Evolutionary conservation across 768 basidiomycete species (phyloP), one percentile per base, ranked within the genome.

Genomic region (Trametes gibbosa): DNA sequence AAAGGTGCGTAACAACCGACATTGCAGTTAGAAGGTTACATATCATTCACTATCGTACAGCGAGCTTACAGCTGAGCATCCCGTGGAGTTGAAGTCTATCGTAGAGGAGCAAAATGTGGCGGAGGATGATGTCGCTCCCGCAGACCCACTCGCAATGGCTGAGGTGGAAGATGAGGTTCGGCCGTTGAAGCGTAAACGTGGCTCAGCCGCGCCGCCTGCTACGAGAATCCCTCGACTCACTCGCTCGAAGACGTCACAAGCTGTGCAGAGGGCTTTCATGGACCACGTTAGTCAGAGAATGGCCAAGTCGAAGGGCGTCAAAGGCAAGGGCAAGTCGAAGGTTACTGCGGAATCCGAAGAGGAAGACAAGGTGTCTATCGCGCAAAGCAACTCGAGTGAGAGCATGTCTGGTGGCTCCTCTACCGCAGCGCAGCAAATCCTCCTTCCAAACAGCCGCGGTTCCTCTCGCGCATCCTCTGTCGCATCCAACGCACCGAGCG

Each of bases 401-500:
- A 60, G 54, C 52, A 64, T 68, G 8, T 76, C 76, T 14, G 69
- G 66, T 40, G 74, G 70, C 34, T 77, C 79, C 40, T 72, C 78
- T n/a, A 77, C 72, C 46, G 67, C 71, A 17, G 74, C 76, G 3
- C 70, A 70, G 41, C 71, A 70, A 43, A 62, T 77, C 51, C 71
- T 80, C 9, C 64, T 67, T 17, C 62, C 65, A 24, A 37, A 43
- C 41, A 62, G 66, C 39, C 59, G 53, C 14, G 46, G 42, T 1
- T 65, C 57, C 5, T 73, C 72, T 34, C 72, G 72, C 23, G 65
- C 81, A 10, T 81, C 82, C 5, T 85, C 84, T n/a, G 72, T 82
- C n/a, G 74, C 66, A 3, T 81, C 74, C 32, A 64, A 70, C 52
- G 52, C 64, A 48, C 51, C 69, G 49, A 62, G 68, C 63, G 46